Evolutionary conservation across 805 yeast genomes (phyloP).

Genomic region (Schizosaccharomyces japonicus): DNA sequence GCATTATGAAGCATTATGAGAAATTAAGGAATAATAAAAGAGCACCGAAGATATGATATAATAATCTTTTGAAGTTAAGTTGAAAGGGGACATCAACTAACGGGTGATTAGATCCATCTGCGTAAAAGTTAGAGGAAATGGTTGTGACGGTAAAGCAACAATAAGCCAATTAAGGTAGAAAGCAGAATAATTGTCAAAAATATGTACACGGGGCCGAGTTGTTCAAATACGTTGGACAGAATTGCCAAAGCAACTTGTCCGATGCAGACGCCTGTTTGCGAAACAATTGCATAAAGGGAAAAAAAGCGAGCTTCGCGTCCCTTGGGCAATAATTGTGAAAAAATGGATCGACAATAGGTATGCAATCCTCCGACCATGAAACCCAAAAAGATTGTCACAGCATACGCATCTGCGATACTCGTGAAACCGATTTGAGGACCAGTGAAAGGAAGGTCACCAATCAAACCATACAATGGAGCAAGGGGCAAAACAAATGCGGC

Average conservation of each 20-base stretch:
- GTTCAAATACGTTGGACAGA: constrained; percentile 18
- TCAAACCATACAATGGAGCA: constrained; percentile 47
- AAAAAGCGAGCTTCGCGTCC: constrained; percentile 59
- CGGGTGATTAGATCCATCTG: no score
- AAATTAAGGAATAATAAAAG: no score
- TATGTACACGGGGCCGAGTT: constrained; percentile 45
- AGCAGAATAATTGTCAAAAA: constrained; percentile 53
- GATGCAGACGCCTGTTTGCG: constrained; percentile 29
- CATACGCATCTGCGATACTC: constrained; percentile 28
- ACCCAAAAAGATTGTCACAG: constrained; percentile 54
- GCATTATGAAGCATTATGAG: no score
- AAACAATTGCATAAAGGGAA: constrained; percentile 41
- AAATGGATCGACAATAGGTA: constrained; percentile 44
- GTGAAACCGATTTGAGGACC: constrained; percentile 28
- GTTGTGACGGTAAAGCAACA: constrained; percentile 12
- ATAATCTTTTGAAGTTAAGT: no score
- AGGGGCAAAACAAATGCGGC: constrained; percentile 37
- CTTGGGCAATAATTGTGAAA: constrained; percentile 42
- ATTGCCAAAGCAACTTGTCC: not conserved
- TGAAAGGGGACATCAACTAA: no score
- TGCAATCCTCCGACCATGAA: constrained; percentile 49
- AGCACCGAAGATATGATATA: no score
- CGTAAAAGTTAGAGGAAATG: not conserved
- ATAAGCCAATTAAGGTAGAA: constrained; percentile 42
- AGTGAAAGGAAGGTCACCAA: constrained; percentile 32